phyloP scores from a whole-genome alignment of 106 monocot genomes.

The Phalaenopsis equestris region DNA sequence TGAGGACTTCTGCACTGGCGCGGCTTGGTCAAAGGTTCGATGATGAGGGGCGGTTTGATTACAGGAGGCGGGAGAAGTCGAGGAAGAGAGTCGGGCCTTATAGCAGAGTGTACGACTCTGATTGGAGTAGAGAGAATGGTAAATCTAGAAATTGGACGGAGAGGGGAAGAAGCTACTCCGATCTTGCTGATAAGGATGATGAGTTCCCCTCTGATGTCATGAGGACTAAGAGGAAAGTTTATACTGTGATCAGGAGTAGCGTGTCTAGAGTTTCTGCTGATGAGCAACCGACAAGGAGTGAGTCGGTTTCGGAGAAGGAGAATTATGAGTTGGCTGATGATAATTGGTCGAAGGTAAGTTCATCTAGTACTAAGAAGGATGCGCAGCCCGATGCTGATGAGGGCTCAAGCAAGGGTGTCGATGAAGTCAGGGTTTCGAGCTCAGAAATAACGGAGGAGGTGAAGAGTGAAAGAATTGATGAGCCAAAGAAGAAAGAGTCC shows the following conservation, averaged over 20 bases:
- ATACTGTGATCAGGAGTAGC: conserved; percentile 23
- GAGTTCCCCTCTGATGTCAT: conserved; percentile 26
- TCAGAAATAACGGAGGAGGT: conserved; percentile 15
- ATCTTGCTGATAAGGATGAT: conserved; percentile 34
- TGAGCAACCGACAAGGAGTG: conserved; percentile 29
- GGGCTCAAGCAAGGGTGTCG: conserved; percentile 19
- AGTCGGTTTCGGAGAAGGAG: conserved; percentile 33
- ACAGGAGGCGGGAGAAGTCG: conserved; percentile 24
- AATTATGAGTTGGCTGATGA: conserved; percentile 35
- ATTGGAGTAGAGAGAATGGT: conserved; percentile 52
- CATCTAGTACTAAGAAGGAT: conserved; percentile 37
- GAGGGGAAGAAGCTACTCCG: conserved; percentile 23
- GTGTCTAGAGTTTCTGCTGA: conserved; percentile 8
- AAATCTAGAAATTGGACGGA: conserved; percentile 30
- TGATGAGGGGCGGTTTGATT: conserved; percentile 12
- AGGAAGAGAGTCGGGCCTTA: conserved; percentile 33
- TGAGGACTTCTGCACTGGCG: conserved; percentile 31
- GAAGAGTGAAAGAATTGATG: conserved; percentile 15
- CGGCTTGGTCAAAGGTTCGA: conserved; percentile 27
- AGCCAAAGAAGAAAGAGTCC: conserved; percentile 17
- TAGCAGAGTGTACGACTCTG: conserved; percentile 26
- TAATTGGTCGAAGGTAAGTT: conserved; percentile 43
- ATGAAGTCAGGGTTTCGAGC: conserved; percentile 13
- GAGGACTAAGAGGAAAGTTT: conserved; percentile 26
- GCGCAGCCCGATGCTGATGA: conserved; percentile 14